Percentiles rank a stretch among this genome's conserved stretches.
These are phyloP conservation scores for Yamadazyma dendronema DNA, from an alignment of 1,139 yeast genomes.

Conservation along the genomic window DNA sequence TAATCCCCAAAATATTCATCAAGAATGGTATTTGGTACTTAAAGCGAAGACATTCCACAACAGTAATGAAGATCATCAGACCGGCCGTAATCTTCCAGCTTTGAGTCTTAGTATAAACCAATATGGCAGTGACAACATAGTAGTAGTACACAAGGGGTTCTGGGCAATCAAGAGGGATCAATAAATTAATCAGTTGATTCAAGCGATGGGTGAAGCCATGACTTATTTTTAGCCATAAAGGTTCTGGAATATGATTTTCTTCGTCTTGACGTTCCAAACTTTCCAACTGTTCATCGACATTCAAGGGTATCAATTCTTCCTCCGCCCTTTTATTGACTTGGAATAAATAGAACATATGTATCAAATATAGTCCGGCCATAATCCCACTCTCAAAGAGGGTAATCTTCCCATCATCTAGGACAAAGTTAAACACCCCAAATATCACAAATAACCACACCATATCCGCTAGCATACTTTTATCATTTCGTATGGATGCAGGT, in stretches of 20 bases:
- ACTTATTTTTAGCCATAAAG: constrained; percentile 1
- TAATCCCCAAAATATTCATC: constrained; percentile 23
- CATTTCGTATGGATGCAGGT: constrained; percentile 23
- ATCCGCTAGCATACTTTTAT: constrained; percentile 26
- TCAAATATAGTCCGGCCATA: constrained; percentile 40
- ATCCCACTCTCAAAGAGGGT: constrained; percentile 43
- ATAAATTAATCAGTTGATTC: constrained; percentile 2
- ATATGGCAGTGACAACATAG: neutral
- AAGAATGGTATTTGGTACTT: constrained; percentile 7
- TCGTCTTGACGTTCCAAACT: constrained; percentile 6
- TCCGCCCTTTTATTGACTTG: constrained; percentile 7
- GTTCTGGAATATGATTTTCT: constrained; percentile 1
- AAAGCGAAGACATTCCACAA: neutral
- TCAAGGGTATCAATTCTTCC: constrained; percentile 8
- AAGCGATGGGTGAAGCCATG: constrained; percentile 6
- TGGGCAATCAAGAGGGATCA: constrained; percentile 8
- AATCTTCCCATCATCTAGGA: constrained; percentile 51
- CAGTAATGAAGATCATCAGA: neutral
- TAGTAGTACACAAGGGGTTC: constrained; percentile 6
- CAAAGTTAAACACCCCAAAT: constrained; percentile 37
- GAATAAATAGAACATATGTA: constrained; percentile 23
- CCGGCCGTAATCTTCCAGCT: neutral
- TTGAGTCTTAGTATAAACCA: constrained; percentile 1
- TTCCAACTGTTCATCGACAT: constrained; percentile 10
- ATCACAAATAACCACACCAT: constrained; percentile 34